Base-by-base conservation (phyloP, 768 basidiomycete genomes). In the Trametes punicea region DNA sequence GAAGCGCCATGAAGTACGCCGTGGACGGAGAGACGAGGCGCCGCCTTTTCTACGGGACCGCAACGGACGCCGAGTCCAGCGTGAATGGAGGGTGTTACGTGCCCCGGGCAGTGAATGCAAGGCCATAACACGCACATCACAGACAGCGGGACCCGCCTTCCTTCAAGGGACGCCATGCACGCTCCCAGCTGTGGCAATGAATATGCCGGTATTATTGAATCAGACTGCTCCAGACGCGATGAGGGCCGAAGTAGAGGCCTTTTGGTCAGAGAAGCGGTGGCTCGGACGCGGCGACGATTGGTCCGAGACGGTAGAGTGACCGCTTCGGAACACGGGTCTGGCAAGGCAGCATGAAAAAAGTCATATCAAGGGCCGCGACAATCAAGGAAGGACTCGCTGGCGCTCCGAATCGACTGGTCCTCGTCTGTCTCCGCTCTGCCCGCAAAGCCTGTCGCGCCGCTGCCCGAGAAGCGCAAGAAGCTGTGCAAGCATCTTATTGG, bases 301-400 rank as follows among this genome's bases (percentile, higher is more conserved):
- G 51, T 49, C 57, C 51, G 57, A 48, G 40, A 46, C 7, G 16
- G 42, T 9, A 46, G 27, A 30, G 23, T 42, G 39, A 33, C 31
- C 46, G 34, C 15, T 27, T 46, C 57, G 51, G 57, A 53, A 47
- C 50, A 52, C 38, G 45, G 42, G 44, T 16, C 40, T 6, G 49
- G 50, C 46, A 39, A 42, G 20, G 41, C n/a, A 41, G 44, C 4
- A 49, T 51, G 25, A 51, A 57, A 57, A 40, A 31, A 51, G 55
- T 50, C 48, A 50, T 50, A 56, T 50, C 55, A 50, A 56, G 55
- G 55, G 47, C 48, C 42, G 51, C 31, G 48, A 56, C 47, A 45
- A 46, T 46, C 55, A 56, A 33, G 49, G 50, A 46, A 51, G 49
- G 49, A 27, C 44, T 38, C 33, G 44, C 41, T 33, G 56, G 45